phyloP scores from a whole-genome alignment of 805 yeast species.

The Suhomyces emberorum region DNA sequence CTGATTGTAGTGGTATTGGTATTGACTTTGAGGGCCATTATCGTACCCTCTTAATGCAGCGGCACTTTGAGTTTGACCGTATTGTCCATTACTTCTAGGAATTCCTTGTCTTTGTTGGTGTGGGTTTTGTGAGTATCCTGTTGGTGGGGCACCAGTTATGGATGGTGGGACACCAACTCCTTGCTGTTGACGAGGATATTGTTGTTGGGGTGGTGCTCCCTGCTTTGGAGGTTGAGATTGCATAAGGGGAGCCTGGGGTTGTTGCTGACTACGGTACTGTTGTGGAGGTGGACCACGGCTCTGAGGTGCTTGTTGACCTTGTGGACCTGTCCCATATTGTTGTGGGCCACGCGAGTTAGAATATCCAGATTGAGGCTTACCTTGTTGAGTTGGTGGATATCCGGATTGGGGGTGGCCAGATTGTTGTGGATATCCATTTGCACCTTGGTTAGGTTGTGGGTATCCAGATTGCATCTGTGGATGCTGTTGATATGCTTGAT shows the following conservation, averaged over 20 bases:
- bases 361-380: too few species aligned
- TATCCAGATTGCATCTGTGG: conserved; percentile 11
- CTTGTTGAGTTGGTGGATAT: too few species aligned
- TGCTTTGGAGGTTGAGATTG: neutral
- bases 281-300: conserved; percentile 6
- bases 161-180: neutral
- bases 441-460: too few species aligned
- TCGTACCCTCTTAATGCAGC: conserved; percentile 9
- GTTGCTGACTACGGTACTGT: conserved; percentile 10
- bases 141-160: conserved; percentile 7
- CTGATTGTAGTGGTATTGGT: conserved; percentile 8
- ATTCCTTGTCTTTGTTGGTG: conserved; percentile 5
- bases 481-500: conserved; percentile 11
- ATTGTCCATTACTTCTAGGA: conserved; percentile 10
- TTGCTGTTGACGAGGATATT: conserved; percentile 6
- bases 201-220: conserved; percentile 11
- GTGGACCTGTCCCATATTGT: conserved; percentile 2
- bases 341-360: too few species aligned
- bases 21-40: conserved; percentile 2
- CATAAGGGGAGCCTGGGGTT: conserved; percentile 7
- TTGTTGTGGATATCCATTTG: too few species aligned
- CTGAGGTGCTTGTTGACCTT: conserved; percentile 2
- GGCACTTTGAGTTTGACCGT: conserved; percentile 5
- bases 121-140: conserved; percentile 6
- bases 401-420: too few species aligned